Percentiles rank a stretch among this genome's conserved stretches.
phyloP scores from a whole-genome alignment of 2,329 filamentous ascomycete species.

The Dactylellina cionopaga region DNA sequence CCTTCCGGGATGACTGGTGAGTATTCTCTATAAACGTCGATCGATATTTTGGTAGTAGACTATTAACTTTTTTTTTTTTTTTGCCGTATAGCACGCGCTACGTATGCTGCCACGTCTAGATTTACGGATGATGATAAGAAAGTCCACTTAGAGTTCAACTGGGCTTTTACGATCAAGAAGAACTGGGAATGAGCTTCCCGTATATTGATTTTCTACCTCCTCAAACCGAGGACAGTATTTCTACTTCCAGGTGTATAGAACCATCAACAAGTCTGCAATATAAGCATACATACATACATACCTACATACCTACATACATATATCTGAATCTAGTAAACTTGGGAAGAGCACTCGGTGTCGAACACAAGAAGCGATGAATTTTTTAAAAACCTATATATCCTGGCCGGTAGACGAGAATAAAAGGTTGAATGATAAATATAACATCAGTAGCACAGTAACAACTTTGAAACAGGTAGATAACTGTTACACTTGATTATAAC shows the following conservation, averaged over 20 bases:
- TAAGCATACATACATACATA: no score
- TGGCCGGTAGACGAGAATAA: no score
- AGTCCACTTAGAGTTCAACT: conserved; percentile 89
- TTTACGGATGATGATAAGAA: conserved; percentile 97
- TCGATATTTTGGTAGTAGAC: neutral
- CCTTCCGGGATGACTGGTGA: conserved; percentile 80
- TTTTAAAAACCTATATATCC: no score
- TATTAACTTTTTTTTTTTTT: neutral
- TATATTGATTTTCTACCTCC: neutral
- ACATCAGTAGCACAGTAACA: no score
- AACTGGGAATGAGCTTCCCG: conserved; percentile 71
- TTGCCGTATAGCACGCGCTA: conserved; percentile 71
- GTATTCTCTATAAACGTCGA: neutral
- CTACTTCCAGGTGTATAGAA: neutral
- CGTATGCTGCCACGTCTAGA: conserved; percentile 87
- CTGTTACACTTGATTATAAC: no score
- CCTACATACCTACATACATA: no score
- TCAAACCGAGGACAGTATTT: neutral
- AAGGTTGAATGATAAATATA: no score
- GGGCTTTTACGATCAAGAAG: conserved; percentile 96
- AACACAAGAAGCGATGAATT: no score
- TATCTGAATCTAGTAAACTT: no score
- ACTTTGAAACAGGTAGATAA: no score
- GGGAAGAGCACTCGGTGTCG: no score
- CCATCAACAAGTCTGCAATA: no score